Percentiles rank a stretch among this genome's conserved stretches.
phyloP scores from a whole-genome alignment of 106 monocot genomes.

The Hemerocallis citrina region DNA sequence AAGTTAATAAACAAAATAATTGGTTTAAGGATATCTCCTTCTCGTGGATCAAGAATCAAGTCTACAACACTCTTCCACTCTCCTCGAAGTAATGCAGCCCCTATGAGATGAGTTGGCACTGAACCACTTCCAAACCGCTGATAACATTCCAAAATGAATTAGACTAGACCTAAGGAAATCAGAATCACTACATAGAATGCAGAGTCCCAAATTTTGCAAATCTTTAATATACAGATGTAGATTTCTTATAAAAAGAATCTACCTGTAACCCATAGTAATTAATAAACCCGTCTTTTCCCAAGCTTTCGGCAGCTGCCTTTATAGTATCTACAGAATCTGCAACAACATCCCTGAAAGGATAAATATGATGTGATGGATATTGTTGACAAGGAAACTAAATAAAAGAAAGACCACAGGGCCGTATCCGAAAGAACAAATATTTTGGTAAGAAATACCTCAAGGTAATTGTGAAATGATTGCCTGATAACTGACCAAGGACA shows the following conservation, averaged over 20 bases:
- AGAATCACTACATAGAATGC: neutral
- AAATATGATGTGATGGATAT: neutral
- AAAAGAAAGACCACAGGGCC: neutral
- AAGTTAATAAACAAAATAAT: constrained; percentile 7
- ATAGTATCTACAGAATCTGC: constrained; percentile 72
- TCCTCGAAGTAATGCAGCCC: constrained; percentile 85
- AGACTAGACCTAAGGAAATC: neutral
- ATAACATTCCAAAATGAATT: constrained; percentile 11
- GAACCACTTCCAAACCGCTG: constrained; percentile 99
- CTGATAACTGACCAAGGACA: constrained; percentile 81
- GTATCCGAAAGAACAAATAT: neutral
- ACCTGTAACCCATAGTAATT: constrained; percentile 98
- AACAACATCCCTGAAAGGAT: constrained; percentile 51
- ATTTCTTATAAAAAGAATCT: neutral
- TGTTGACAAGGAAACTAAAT: neutral
- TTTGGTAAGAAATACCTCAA: constrained; percentile 52
- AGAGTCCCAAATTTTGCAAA: neutral
- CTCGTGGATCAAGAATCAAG: constrained; percentile 95
- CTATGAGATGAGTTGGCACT: constrained; percentile 89
- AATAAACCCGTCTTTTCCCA: constrained; percentile 82
- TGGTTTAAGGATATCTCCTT: constrained; percentile 89
- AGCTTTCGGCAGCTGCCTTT: constrained; percentile 58
- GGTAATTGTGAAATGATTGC: constrained; percentile 87
- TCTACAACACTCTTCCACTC: constrained; percentile 76
- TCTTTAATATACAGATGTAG: neutral